These are phyloP conservation scores for Flaveria linearis DNA, from an alignment of 129 eudicot genomes.

Conservation along the genomic window DNA sequence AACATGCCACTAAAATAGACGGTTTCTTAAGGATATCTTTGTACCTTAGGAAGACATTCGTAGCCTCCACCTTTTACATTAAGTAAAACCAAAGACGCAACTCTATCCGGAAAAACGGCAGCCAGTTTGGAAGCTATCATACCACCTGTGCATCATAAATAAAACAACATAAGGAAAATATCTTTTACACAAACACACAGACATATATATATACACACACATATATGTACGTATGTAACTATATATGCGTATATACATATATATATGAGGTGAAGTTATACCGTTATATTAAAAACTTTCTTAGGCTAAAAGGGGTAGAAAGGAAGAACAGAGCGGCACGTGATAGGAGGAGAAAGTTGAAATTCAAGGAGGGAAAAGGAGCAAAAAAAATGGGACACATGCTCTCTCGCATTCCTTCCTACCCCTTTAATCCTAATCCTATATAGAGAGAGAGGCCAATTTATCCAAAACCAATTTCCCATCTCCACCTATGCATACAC, in stretches of 20 bases:
- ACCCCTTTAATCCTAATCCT: neutral
- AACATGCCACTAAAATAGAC: neutral
- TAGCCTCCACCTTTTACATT: conserved; percentile 98
- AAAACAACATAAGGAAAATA: too few species aligned
- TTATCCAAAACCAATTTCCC: too few species aligned
- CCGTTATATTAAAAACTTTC: neutral
- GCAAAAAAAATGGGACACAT: too few species aligned
- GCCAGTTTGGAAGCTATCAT: too few species aligned
- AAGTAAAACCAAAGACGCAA: conserved; percentile 83
- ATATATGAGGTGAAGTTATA: neutral
- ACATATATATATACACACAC: too few species aligned
- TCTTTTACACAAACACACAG: too few species aligned
- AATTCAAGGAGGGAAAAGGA: neutral
- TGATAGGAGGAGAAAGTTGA: too few species aligned
- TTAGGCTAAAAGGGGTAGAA: neutral
- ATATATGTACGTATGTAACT: too few species aligned
- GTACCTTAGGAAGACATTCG: conserved; percentile 94
- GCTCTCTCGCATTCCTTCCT: neutral
- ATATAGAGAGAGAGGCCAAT: too few species aligned
- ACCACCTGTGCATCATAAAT: too few species aligned
- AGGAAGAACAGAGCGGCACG: neutral
- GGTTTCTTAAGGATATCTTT: neutral
- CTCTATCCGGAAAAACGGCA: too few species aligned
- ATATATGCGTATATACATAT: neutral
- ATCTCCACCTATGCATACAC: too few species aligned